These are phyloP conservation scores for Leptodermis oblonga DNA, from an alignment of 257 asterid genomes.

Conservation along the genomic window DNA sequence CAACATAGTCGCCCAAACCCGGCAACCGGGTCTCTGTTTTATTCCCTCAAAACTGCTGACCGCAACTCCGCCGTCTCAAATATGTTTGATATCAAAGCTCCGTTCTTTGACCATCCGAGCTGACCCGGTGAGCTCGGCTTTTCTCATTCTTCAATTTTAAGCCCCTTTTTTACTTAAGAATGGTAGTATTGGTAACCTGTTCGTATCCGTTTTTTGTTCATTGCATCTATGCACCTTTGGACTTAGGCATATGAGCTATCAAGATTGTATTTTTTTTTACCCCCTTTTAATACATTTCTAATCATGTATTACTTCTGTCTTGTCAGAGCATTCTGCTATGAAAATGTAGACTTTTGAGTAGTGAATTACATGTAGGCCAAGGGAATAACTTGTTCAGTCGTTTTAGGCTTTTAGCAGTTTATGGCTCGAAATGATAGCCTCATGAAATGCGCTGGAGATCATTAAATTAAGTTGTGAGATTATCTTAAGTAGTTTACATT, in stretches of 20 bases:
- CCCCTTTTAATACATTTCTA: background rate
- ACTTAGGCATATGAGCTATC: background rate
- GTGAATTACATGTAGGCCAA: background rate
- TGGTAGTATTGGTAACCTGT: background rate
- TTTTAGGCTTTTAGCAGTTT: background rate
- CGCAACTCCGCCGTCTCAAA: constrained; percentile 11
- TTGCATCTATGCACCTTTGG: background rate
- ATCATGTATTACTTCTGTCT: background rate
- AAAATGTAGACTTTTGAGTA: background rate
- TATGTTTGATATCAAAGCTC: constrained; percentile 4
- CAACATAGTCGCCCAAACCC: background rate
- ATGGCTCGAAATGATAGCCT: background rate
- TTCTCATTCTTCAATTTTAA: background rate
- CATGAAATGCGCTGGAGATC: background rate
- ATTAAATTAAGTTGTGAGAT: background rate
- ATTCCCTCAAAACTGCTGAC: constrained; percentile 6
- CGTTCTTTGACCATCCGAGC: constrained; percentile 6
- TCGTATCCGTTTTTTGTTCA: background rate
- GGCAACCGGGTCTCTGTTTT: constrained; percentile 14
- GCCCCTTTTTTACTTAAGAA: background rate
- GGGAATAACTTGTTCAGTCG: background rate
- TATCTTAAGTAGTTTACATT: background rate
- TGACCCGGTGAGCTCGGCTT: constrained; percentile 15
- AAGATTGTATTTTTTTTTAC: background rate
- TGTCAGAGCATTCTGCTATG: background rate